Evolutionary conservation across 371 early-diverging fungal species (phyloP).

Genomic region (Rhizopus delemar): DNA sequence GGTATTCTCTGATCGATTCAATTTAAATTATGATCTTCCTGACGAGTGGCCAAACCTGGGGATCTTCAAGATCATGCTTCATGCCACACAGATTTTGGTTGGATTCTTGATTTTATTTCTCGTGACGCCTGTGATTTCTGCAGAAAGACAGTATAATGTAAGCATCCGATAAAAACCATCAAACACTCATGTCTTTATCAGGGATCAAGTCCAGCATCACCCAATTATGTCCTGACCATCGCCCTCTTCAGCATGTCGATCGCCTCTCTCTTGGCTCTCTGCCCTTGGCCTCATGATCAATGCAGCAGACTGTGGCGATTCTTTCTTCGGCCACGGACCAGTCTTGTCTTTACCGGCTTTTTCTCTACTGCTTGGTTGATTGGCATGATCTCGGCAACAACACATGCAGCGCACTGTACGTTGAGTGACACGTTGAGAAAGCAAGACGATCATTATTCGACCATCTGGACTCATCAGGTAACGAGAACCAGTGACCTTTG

Average conservation of each 20-base stretch:
- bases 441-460: constrained; percentile 19
- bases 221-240: constrained; percentile 39
- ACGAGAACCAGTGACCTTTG: neutral
- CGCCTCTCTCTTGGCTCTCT: constrained; percentile 28
- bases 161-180: constrained; percentile 9
- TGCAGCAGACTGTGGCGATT: constrained; percentile 29
- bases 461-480: constrained; percentile 49
- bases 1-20: neutral
- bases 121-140: constrained; percentile 36
- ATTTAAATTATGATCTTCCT: constrained; percentile 26
- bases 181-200: constrained; percentile 7
- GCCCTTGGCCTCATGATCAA: constrained; percentile 29
- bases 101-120: constrained; percentile 35
- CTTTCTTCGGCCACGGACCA: constrained; percentile 42
- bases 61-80: constrained; percentile 30
- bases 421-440: constrained; percentile 22
- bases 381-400: constrained; percentile 44
- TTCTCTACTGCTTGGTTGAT: constrained; percentile 39
- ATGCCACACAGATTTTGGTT: constrained; percentile 27
- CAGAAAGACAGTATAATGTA: constrained; percentile 35
- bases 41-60: constrained; percentile 29
- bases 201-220: constrained; percentile 41
- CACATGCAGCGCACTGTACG: constrained; percentile 32
- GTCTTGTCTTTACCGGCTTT: constrained; percentile 40
- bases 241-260: constrained; percentile 29